Conservation (phyloP, 768 basidiomycete species). For the Strobilomyces confusus region DNA sequence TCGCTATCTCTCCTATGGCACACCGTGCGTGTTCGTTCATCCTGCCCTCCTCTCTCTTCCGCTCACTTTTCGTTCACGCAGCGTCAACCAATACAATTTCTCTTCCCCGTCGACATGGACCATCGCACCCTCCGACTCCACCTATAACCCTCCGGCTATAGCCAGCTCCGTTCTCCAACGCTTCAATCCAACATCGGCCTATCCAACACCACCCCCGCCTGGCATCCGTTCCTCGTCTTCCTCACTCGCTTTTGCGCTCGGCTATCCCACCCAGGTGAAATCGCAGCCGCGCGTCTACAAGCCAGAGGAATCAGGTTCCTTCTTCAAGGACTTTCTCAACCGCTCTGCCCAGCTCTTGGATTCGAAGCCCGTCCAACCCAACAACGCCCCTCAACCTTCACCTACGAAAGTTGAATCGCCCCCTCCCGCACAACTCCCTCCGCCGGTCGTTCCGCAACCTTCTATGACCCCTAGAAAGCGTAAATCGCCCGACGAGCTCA, state of each 20-base stretch:
- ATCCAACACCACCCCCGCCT: constrained; percentile 69
- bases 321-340: constrained; percentile 62
- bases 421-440: constrained; percentile 13
- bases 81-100: constrained; percentile 29
- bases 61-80: constrained; percentile 9
- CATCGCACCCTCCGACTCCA: constrained; percentile 40
- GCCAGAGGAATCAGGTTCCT: constrained; percentile 56
- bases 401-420: constrained; percentile 16
- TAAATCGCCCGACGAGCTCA: constrained; percentile 55
- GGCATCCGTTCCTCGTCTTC: constrained; percentile 64
- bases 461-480: constrained; percentile 65
- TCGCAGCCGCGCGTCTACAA: constrained; percentile 35
- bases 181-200: constrained; percentile 54
- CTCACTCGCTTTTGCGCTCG: constrained; percentile 72
- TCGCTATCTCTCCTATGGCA: constrained; percentile 51
- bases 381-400: constrained; percentile 15
- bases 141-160: constrained; percentile 53
- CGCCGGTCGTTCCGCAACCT: constrained; percentile 9
- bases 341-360: constrained; percentile 44
- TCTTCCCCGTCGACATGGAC: constrained; percentile 39
- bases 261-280: constrained; percentile 34
- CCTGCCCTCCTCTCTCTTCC: background rate
- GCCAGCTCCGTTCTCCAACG: constrained; percentile 65
- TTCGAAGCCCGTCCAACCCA: constrained; percentile 15
- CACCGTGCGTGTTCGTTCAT: constrained; percentile 38